Evolutionary conservation across 441 rosid genomes (phyloP).

Genomic region (Theobroma grandiflorum): DNA sequence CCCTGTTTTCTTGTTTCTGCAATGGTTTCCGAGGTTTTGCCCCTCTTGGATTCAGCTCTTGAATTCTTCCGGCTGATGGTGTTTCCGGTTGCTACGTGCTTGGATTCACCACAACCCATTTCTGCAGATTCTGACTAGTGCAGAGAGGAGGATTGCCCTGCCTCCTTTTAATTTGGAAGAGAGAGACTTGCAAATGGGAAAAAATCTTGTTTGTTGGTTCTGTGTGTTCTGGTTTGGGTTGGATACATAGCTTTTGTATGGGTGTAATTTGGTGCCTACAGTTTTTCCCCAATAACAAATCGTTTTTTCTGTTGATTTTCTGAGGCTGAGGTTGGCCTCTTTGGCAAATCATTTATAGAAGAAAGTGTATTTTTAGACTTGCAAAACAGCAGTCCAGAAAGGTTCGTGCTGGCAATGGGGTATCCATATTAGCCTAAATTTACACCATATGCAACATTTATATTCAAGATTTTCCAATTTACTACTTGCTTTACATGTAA

Average conservation of each 20-base stretch:
- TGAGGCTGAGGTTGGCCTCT: constrained; percentile 28
- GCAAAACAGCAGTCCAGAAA: background rate
- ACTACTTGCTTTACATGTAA: background rate
- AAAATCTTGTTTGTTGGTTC: background rate
- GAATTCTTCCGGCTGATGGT: constrained; percentile 50
- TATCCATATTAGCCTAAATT: background rate
- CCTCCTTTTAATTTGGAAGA: background rate
- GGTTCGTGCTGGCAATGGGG: background rate
- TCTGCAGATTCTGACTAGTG: background rate
- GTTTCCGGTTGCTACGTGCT: constrained; percentile 65
- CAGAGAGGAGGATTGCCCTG: background rate
- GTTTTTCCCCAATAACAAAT: constrained; percentile 1
- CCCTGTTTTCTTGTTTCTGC: constrained; percentile 9
- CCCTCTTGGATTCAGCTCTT: constrained; percentile 23
- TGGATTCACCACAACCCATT: constrained; percentile 84
- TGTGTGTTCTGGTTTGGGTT: background rate
- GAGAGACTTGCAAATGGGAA: background rate
- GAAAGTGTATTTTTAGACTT: constrained; percentile 27
- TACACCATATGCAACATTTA: background rate
- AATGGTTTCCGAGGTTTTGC: constrained; percentile 10
- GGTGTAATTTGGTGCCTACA: constrained; percentile 2
- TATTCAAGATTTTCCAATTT: background rate
- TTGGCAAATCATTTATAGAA: constrained; percentile 9
- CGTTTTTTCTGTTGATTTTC: constrained; percentile 43
- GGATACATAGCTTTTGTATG: constrained; percentile 8